These are phyloP conservation scores for Pterocarpus macrocarpus DNA, from an alignment of 306 rosid species.

Conservation along the genomic window DNA sequence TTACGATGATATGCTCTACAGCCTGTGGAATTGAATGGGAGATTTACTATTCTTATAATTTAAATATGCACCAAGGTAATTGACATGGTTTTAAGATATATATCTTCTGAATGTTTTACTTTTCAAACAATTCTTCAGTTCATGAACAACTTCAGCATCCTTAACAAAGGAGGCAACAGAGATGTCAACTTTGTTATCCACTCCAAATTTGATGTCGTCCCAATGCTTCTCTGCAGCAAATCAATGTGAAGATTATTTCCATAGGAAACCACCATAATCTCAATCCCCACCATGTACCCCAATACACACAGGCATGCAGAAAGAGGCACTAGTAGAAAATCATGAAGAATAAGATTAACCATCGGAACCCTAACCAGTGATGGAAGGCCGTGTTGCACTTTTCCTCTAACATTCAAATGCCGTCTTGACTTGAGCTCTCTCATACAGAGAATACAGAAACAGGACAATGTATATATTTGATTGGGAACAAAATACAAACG, in stretches of 20 bases:
- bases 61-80: slow-evolving; percentile 23
- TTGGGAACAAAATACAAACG: too few species aligned
- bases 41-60: slow-evolving; percentile 25
- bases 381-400: slow-evolving; percentile 97
- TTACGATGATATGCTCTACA: slow-evolving; percentile 86
- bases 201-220: slow-evolving; percentile 99
- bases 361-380: slow-evolving; percentile 74
- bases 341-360: slow-evolving; percentile 17
- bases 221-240: slow-evolving; percentile 95
- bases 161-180: slow-evolving; percentile 99
- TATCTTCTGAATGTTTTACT: slow-evolving; percentile 50
- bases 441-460: too few species aligned
- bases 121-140: slow-evolving; percentile 88
- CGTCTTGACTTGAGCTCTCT: slow-evolving; percentile 88
- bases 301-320: slow-evolving; percentile 7
- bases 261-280: neutral
- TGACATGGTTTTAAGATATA: neutral
- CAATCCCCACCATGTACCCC: neutral
- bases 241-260: slow-evolving; percentile 36
- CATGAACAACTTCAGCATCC: slow-evolving; percentile 94
- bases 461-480: too few species aligned
- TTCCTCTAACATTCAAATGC: slow-evolving; percentile 95
- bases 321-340: neutral
- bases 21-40: slow-evolving; percentile 62
- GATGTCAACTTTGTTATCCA: slow-evolving; percentile 94